phyloP scores from a whole-genome alignment of 495 filamentous ascomycete genomes.

The Hypoxylon crocopeplum region DNA sequence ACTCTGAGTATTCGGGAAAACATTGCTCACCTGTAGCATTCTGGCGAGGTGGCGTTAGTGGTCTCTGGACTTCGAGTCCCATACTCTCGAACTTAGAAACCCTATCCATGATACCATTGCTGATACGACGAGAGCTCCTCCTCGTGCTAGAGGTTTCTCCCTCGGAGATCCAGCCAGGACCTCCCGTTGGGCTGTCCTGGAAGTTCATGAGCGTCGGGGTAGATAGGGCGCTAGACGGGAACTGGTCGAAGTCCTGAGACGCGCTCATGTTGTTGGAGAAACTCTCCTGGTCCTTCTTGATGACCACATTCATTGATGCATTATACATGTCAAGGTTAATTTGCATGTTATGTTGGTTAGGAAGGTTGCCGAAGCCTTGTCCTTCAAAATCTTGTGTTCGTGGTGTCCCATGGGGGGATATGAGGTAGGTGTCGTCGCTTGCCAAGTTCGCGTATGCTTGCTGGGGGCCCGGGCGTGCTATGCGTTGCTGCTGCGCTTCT shows the following conservation, averaged over 20 bases:
- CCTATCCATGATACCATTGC: slow-evolving; percentile 61
- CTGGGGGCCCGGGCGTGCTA: slow-evolving; percentile 66
- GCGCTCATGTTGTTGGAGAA: slow-evolving; percentile 41
- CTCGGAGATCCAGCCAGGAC: slow-evolving; percentile 55
- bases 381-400: slow-evolving; percentile 51
- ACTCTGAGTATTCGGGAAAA: background rate
- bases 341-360: slow-evolving; percentile 41
- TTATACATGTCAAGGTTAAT: slow-evolving; percentile 51
- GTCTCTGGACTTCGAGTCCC: slow-evolving; percentile 52
- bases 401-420: slow-evolving; percentile 57
- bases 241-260: slow-evolving; percentile 49
- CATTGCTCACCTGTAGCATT: slow-evolving; percentile 59
- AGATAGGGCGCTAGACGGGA: slow-evolving; percentile 49
- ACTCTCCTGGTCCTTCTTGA: slow-evolving; percentile 52
- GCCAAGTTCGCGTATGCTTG: slow-evolving; percentile 47
- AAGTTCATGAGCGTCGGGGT: slow-evolving; percentile 56
- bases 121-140: slow-evolving; percentile 53
- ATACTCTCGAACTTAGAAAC: slow-evolving; percentile 59
- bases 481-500: slow-evolving; percentile 77
- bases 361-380: slow-evolving; percentile 40
- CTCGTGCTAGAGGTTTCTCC: slow-evolving; percentile 47
- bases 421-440: slow-evolving; percentile 48
- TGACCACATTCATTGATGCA: slow-evolving; percentile 48
- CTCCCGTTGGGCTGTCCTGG: slow-evolving; percentile 48
- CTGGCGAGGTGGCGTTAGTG: slow-evolving; percentile 65